Percentiles rank a stretch among this genome's conserved stretches.
Evolutionary conservation across 805 yeast species (phyloP).

Genomic region (Tetrapisispora iriomotensis): DNA sequence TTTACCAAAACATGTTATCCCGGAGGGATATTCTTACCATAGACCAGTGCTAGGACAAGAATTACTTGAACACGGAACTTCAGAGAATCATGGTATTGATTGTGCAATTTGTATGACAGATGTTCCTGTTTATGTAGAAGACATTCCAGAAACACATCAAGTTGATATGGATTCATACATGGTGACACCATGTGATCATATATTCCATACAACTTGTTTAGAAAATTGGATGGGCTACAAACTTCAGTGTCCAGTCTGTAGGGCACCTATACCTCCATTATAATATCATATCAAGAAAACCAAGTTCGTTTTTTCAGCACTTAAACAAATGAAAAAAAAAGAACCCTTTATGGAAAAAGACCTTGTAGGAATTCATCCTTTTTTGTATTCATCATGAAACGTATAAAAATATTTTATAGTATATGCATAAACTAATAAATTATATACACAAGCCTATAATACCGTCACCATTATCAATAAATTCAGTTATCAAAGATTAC

Average conservation of each 20-base stretch:
- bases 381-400: too few relatives aligned
- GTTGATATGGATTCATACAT: constrained; percentile 45
- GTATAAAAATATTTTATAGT: neutral
- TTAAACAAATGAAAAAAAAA: too few relatives aligned
- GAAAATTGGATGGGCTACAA: constrained; percentile 91
- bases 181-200: constrained; percentile 88
- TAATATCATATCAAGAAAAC: constrained; percentile 27
- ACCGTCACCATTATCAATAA: too few relatives aligned
- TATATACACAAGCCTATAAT: too few relatives aligned
- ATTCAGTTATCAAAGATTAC: neutral
- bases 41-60: constrained; percentile 21
- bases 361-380: too few relatives aligned
- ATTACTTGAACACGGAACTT: constrained; percentile 23
- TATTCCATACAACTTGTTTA: constrained; percentile 82
- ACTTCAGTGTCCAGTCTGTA: constrained; percentile 88
- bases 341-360: too few relatives aligned
- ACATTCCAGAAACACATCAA: constrained; percentile 24
- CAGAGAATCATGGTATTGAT: constrained; percentile 41
- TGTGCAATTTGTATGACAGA: constrained; percentile 88
- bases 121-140: constrained; percentile 32
- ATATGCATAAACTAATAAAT: neutral
- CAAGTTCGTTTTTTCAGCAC: too few relatives aligned
- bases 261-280: constrained; percentile 75
- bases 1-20: constrained; percentile 61
- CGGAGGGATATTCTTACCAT: constrained; percentile 81